phyloP scores from a whole-genome alignment of 768 basidiomycete species.

The Suillus hirtellus region DNA sequence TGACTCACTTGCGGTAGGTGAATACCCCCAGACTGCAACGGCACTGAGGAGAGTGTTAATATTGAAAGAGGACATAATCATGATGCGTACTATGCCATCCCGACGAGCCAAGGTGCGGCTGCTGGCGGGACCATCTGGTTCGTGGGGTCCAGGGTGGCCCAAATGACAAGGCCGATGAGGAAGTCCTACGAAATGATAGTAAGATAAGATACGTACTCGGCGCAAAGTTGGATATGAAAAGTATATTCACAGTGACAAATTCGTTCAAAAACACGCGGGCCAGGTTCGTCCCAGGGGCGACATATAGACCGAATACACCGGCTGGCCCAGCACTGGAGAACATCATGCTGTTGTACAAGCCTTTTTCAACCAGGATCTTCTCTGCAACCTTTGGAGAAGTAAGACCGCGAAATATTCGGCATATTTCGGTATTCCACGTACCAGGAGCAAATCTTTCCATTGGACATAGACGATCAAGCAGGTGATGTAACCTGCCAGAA shows the following conservation, averaged over 20 bases:
- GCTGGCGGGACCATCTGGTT: conserved; percentile 58
- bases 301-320: conserved; percentile 41
- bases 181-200: conserved; percentile 35
- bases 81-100: conserved; percentile 55
- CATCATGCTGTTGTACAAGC: conserved; percentile 32
- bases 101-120: conserved; percentile 51
- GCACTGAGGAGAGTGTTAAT: conserved; percentile 37
- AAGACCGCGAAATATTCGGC: conserved; percentile 25
- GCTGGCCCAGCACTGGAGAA: conserved; percentile 38
- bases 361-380: conserved; percentile 27
- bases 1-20: conserved; percentile 44
- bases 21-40: conserved; percentile 61
- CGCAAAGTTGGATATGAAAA: no score
- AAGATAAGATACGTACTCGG: background rate
- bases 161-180: conserved; percentile 51
- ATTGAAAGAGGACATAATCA: background rate
- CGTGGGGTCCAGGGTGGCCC: conserved; percentile 56
- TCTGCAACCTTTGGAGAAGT: conserved; percentile 31
- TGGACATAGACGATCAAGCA: conserved; percentile 61
- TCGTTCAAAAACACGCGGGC: conserved; percentile 39
- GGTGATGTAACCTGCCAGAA: conserved; percentile 65
- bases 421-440: conserved; percentile 28
- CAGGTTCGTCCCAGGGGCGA: conserved; percentile 31
- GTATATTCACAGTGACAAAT: conserved; percentile 34
- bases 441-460: conserved; percentile 53